Base-by-base conservation (phyloP, 148 eudicot genomes). In the Heliamphora exappendiculata region DNA sequence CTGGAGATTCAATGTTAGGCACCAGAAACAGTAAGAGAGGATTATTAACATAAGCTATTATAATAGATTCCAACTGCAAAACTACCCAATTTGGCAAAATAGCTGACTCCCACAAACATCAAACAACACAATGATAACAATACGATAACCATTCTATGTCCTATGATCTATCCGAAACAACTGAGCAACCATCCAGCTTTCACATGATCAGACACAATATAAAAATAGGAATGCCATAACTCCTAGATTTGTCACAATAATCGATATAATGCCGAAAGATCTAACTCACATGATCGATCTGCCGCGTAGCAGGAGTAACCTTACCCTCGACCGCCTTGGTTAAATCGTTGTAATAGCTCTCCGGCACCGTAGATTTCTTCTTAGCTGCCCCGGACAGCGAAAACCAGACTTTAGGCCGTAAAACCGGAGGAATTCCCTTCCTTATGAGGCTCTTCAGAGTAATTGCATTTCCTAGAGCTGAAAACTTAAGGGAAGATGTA, bases 281-380 rank as follows among this genome's bases (percentile, higher is more conserved):
- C 69, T 31, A 68, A 80, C 93, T 85, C 84, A 95, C 99, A 78
- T 95, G 99, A 92, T 95, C 97, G 78, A 95, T 95, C 88, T 95
- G 99, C 72, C 87, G 83, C 1, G 97, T 95, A 4, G 99, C 97
- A 11, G 97, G 74, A 7, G 99, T 95, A 79, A 84, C 86, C 81
- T 88, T 87, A 51, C 90, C 97, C 59, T 87, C 88, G 36, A 91
- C 93, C 5, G 97, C 99, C 75, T 68, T 72, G 17, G 75, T 88
- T 70, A 95, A 79, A 86, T 95, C 99, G 84, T 75, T 68, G 78
- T 92, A 95, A 81, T 95, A 95, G 82, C 91, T 92, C 12, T 92
- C 94, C 4, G 99, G 99, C 16, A 85, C 97, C 0, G 96, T 95
- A 13, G 99, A 93, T 78, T 92, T 95, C 86, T 95, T 95, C 91